Evolutionary conservation across 345 rosid genomes (phyloP), one percentile per base, ranked within the genome.

Genomic region (Triadica sebifera): DNA sequence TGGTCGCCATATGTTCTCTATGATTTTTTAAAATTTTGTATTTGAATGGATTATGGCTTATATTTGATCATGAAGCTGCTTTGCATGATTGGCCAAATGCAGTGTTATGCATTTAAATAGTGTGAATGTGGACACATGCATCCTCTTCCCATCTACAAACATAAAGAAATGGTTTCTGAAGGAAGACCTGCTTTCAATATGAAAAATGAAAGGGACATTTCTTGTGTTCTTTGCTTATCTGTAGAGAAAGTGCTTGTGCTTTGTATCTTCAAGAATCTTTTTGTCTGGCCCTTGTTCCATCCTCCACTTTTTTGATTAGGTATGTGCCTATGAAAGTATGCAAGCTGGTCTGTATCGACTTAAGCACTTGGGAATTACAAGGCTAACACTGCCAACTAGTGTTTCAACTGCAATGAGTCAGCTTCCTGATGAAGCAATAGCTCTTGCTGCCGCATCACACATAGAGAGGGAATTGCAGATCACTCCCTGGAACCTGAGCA

Each of bases 301-400:
- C 13, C 25, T 53, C 55, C 19, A 24, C 15, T 58, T 55, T 63
- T 47, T 25, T 53, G 65, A 56, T 22, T 84, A 95, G 99, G 93
- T 95, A 41, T 95, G 98, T 81, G 87, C 96, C 68, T 90, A 90
- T 80, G 99, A 95, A 85, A 95, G 99, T 79, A 95, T 95, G 98
- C 93, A 74, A 77, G 98, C 99, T 85, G 99, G 94, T 80, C 78
- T 91, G 46, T 93, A 90, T 80, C 91, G 86, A 81, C 94, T 95
- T 72, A 95, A 91, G 80, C 97, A 93, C 85, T 84, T 90, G 82
- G 99, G 99, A 78, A 95, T 95, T 75, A 86, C 89, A 12, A 88
- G 87, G 65, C 82, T 93, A 38, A 90, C 93, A 49, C 82, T 84
- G 55, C 97, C 95, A 65, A 84, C 91, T 78, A 87, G 90, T 75